Conservation (phyloP, 176 grass and related monocot genomes). For the Microstegium vimineum region DNA sequence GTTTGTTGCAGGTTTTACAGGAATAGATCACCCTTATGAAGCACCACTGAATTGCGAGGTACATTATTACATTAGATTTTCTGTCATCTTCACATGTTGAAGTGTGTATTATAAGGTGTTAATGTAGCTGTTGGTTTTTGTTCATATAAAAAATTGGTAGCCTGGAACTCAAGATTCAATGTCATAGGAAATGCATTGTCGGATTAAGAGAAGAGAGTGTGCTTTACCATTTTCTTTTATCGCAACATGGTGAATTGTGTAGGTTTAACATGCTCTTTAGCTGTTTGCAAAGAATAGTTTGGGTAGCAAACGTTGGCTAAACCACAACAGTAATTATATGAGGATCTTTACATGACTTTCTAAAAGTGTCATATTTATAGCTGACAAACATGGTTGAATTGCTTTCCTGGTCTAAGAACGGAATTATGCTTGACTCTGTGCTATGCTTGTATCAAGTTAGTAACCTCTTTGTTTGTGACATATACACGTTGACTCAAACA, state of each 20-base stretch:
- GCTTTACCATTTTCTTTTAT: background rate
- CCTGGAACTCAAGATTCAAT: background rate
- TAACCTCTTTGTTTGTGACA: too few species aligned
- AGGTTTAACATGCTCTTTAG: background rate
- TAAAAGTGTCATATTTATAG: background rate
- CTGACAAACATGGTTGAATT: background rate
- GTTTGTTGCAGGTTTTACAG: constrained; percentile 84
- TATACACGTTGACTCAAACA: too few species aligned
- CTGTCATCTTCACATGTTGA: constrained; percentile 13
- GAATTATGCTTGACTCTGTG: background rate
- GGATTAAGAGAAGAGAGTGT: background rate
- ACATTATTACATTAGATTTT: constrained; percentile 15
- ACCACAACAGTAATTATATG: background rate
- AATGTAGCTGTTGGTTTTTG: background rate
- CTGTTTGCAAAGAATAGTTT: background rate
- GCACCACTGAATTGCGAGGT: constrained; percentile 87
- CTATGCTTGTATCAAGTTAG: background rate
- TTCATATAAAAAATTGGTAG: background rate
- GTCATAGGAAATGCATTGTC: background rate
- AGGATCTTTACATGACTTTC: background rate
- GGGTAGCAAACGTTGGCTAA: background rate
- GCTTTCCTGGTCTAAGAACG: background rate
- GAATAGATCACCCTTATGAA: constrained; percentile 96
- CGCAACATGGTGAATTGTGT: background rate
- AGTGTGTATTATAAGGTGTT: background rate